Base-by-base conservation (phyloP, 2,329 filamentous ascomycete genomes). In the Talaromyces sp. region DNA sequence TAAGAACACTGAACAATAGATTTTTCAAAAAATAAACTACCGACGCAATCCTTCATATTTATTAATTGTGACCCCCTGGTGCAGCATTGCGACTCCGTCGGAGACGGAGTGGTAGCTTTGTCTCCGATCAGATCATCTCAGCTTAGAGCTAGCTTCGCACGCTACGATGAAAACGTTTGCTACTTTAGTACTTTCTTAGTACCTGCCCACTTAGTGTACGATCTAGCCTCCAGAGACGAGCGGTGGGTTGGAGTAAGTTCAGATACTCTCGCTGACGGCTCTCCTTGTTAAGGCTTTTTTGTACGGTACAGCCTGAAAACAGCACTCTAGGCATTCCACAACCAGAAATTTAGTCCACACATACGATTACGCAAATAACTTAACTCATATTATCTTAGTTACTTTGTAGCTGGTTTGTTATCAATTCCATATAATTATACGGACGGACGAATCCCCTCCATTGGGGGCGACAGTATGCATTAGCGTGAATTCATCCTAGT, bases 71-170 rank as follows among this genome's bases (percentile, higher is more conserved):
- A 49, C 22, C 47, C 47, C 45, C 25, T n/a, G 25, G 36, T 27
- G 61, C 25, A 36, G 49, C 25, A 22, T 43, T 63, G 61, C 27
- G 47, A 51, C 49, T 63, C 61, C 61, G 61, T 63, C 49, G 61
- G 61, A 63, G 61, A 29, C 61, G 61, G 61, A 56, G 61, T 63
- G 25, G 61, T 45, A 53, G 49, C 27, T 54, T 54, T 31, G 61
- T 56, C 34, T 63, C 61, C 61, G 61, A 56, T 47, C 6, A 51
- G 61, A 56, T 47, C 6, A 51, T 27, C 47, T 51, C 47, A 51
- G 47, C 47, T 49, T 49, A 13, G 25, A 22, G 47, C 22, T 51
- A 49, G 45, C 47, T 29, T 29, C 22, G 29, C 13, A 27, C 25
- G 15, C 47, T 51, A 27, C 47, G 22, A 27, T 51, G 25, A 51